A percentile compares a stretch with the other conserved stretches of the same genome.
Conservation (phyloP, 2,329 filamentous ascomycete genomes). For the Venturia effusa region DNA sequence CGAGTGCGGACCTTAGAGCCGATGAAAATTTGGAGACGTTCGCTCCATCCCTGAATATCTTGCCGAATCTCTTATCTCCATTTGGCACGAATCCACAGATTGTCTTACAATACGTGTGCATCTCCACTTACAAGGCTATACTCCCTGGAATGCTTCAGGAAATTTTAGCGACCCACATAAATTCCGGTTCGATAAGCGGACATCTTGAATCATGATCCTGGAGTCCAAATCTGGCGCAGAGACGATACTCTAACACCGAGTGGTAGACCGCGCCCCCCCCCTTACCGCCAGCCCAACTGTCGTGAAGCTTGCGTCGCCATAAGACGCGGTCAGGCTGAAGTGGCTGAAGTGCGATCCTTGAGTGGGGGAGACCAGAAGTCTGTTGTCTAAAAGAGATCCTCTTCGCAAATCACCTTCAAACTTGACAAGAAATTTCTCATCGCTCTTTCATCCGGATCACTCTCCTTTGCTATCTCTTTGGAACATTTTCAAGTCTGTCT, state of each 20-base stretch:
- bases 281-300: background rate
- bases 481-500: background rate
- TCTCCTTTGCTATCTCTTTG: background rate
- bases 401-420: background rate
- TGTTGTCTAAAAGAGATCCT: background rate
- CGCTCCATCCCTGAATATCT: background rate
- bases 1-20: background rate
- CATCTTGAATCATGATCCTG: background rate
- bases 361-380: background rate
- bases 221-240: background rate
- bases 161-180: background rate
- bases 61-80: background rate
- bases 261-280: background rate
- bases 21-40: background rate
- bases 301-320: background rate
- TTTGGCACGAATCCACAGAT: background rate
- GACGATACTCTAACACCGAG: background rate
- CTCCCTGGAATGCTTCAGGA: background rate
- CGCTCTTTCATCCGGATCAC: background rate
- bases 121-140: background rate
- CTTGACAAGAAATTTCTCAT: background rate
- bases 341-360: background rate
- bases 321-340: background rate
- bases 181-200: background rate
- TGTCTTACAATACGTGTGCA: background rate